Evolutionary conservation across 129 eudicot species (phyloP).

Genomic region (Flaveria linearis): DNA sequence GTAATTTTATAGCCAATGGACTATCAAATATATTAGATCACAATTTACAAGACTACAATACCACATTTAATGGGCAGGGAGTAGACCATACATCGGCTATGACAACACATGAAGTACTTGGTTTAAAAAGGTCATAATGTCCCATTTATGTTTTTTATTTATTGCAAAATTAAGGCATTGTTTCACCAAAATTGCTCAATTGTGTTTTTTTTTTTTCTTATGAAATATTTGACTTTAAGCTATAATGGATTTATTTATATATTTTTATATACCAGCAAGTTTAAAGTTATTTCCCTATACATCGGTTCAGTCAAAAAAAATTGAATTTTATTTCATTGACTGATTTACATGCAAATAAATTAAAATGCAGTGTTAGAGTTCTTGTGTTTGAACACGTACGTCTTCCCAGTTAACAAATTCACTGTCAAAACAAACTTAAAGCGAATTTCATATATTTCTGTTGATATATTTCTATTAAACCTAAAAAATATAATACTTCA

Average conservation of each 20-base stretch:
- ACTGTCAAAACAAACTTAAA: too few relatives aligned
- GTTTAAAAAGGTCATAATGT: conserved; percentile 17
- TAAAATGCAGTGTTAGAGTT: too few relatives aligned
- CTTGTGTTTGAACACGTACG: too few relatives aligned
- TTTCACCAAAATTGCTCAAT: neutral
- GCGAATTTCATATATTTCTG: too few relatives aligned
- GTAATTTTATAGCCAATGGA: neutral
- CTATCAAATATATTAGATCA: neutral
- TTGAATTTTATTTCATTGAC: neutral
- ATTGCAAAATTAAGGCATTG: conserved; percentile 14
- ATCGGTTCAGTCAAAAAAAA: too few relatives aligned
- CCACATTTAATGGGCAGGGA: neutral
- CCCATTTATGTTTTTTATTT: conserved; percentile 1
- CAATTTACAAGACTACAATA: neutral
- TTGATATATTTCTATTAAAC: too few relatives aligned
- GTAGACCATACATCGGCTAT: neutral
- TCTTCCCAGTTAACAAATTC: too few relatives aligned
- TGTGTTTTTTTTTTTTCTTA: neutral
- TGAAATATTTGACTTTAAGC: neutral
- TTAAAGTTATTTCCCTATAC: too few relatives aligned
- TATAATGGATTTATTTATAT: too few relatives aligned
- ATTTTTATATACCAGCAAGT: too few relatives aligned
- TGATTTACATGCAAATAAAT: neutral
- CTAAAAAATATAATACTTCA: too few relatives aligned
- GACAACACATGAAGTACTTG: conserved; percentile 31